Percentiles rank a stretch among this genome's conserved stretches.
These are phyloP conservation scores for Blastobotrys parvus DNA, from an alignment of 805 yeast species.

Conservation along the genomic window DNA sequence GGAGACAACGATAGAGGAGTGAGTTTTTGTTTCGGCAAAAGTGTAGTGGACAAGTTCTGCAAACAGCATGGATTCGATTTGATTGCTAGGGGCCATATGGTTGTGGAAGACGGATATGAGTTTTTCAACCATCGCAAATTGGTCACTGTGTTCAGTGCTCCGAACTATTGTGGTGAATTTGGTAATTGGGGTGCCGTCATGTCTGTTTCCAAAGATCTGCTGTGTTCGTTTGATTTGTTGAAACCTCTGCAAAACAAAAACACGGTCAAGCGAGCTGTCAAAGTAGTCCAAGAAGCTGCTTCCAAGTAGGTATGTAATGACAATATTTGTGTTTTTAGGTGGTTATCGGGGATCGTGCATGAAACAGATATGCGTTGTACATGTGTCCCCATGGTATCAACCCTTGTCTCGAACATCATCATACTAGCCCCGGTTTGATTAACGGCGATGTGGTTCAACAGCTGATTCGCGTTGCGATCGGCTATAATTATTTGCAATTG, in stretches of 20 bases:
- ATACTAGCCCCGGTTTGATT: too few relatives aligned
- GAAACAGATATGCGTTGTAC: too few relatives aligned
- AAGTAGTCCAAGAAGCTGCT: not conserved
- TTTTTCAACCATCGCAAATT: conserved; percentile 59
- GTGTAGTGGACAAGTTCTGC: conserved; percentile 62
- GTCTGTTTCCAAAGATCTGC: conserved; percentile 82
- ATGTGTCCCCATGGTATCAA: too few relatives aligned
- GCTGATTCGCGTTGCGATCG: too few relatives aligned
- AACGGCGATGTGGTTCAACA: too few relatives aligned
- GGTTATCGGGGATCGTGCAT: too few relatives aligned
- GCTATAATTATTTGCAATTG: too few relatives aligned
- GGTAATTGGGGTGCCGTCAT: conserved; percentile 95
- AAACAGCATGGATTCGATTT: conserved; percentile 64
- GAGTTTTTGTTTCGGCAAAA: conserved; percentile 62
- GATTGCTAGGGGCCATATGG: conserved; percentile 77
- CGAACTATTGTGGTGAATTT: conserved; percentile 65
- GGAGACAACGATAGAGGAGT: conserved; percentile 76
- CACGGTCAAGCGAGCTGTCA: not conserved
- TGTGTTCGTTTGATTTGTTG: conserved; percentile 81
- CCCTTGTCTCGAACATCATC: too few relatives aligned
- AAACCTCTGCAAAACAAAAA: conserved; percentile 44
- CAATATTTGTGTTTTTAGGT: too few relatives aligned
- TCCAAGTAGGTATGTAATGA: too few relatives aligned
- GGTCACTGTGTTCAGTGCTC: conserved; percentile 62
- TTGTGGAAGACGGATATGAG: conserved; percentile 67